Conservation (phyloP, 1,284 basidiomycete species). For the Puccinia brachypodii region DNA sequence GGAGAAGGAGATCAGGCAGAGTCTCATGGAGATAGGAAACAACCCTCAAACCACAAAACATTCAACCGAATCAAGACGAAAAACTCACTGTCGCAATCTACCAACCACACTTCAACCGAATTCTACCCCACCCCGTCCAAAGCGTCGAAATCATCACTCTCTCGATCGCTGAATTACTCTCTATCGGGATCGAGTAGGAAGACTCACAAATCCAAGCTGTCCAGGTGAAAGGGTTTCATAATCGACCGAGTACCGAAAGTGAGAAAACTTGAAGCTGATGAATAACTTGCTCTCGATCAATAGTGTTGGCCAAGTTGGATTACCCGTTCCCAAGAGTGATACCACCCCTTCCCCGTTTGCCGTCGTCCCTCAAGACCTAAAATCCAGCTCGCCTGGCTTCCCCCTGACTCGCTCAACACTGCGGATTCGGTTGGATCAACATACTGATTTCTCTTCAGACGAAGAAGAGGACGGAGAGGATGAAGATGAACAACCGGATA, state of each 20-base stretch:
- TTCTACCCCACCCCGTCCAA: background rate
- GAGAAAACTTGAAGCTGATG: background rate
- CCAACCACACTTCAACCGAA: background rate
- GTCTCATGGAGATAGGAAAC: background rate
- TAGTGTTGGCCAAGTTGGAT: background rate
- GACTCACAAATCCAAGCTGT: background rate
- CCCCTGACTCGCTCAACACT: conserved; percentile 18
- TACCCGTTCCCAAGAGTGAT: conserved; percentile 29
- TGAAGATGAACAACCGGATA: conserved; percentile 14
- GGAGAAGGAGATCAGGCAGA: background rate
- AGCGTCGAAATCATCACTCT: conserved; percentile 6
- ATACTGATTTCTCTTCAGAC: background rate
- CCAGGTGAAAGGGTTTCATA: background rate
- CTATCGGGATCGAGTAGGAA: background rate
- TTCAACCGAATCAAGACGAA: background rate
- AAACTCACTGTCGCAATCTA: conserved; percentile 1
- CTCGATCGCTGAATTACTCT: conserved; percentile 7
- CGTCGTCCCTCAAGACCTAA: background rate
- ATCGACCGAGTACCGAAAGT: background rate
- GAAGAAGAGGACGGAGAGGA: conserved; percentile 19
- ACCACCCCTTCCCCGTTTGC: conserved; percentile 42
- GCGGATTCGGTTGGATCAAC: conserved; percentile 20
- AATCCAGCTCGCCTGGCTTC: conserved; percentile 15
- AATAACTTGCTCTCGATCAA: background rate
- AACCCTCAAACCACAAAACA: background rate